phyloP scores from a whole-genome alignment of 257 asterid genomes.

The Solanum chiquidenum region DNA sequence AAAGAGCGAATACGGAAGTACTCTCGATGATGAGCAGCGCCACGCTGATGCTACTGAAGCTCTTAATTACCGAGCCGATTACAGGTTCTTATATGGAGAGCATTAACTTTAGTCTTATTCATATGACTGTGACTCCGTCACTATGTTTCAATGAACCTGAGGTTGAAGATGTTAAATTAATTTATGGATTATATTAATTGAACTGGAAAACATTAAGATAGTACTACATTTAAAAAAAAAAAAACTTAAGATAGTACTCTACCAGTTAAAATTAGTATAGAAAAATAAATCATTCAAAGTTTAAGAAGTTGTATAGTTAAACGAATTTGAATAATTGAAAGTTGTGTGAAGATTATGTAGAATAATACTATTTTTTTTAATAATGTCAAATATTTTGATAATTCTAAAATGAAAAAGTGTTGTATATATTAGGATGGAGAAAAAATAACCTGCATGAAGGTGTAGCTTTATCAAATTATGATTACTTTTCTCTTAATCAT shows the following conservation, averaged over 20 bases:
- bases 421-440: not conserved
- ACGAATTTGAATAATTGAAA: not conserved
- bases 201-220: not conserved
- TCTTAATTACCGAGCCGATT: conserved; percentile 68
- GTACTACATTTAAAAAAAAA: not conserved
- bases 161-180: not conserved
- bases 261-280: not conserved
- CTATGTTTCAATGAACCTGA: not conserved
- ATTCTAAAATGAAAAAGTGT: not conserved
- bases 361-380: not conserved
- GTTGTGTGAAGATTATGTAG: not conserved
- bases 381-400: not conserved
- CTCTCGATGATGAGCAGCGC: conserved; percentile 98
- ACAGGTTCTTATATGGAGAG: conserved; percentile 33
- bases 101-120: not conserved
- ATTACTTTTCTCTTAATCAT: not conserved
- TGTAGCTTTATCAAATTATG: not conserved
- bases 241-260: not conserved
- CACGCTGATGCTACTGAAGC: conserved; percentile 98
- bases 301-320: not conserved
- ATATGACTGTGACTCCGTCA: not conserved
- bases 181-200: not conserved
- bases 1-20: conserved; percentile 96
- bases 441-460: not conserved
- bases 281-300: not conserved